Evolutionary conservation across 495 filamentous ascomycete genomes (phyloP).

Genomic region (Annulohypoxylon bovei): DNA sequence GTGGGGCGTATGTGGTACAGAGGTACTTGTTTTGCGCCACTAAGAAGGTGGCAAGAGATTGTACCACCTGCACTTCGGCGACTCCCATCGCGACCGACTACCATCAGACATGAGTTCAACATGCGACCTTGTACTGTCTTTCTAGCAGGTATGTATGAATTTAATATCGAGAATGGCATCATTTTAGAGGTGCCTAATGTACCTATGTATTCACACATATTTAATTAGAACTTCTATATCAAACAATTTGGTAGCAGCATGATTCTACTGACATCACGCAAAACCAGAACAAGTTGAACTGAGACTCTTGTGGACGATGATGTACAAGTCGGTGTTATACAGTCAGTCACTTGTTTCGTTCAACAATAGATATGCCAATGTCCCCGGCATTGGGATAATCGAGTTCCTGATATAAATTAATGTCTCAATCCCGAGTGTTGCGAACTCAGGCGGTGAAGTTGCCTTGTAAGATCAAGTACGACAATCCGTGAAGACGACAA

Average conservation of each 20-base stretch:
- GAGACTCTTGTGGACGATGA: neutral
- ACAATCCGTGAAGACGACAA: neutral
- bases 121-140: neutral
- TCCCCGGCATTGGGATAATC: neutral
- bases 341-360: neutral
- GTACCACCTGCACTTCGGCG: constrained; percentile 9
- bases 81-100: neutral
- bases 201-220: neutral
- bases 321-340: neutral
- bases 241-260: neutral
- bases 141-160: too few relatives aligned
- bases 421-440: neutral
- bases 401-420: neutral
- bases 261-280: neutral
- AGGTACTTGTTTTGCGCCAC: neutral
- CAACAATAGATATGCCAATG: neutral
- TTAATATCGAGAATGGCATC: too few relatives aligned
- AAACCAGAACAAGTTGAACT: neutral
- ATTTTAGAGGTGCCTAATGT: neutral
- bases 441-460: neutral
- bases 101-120: neutral
- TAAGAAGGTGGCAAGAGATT: constrained; percentile 2
- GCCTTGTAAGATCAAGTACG: neutral
- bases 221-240: neutral
- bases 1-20: neutral